These are phyloP conservation scores for Ustilago trichophora DNA, from an alignment of 1,284 basidiomycete species.

Conservation along the genomic window DNA sequence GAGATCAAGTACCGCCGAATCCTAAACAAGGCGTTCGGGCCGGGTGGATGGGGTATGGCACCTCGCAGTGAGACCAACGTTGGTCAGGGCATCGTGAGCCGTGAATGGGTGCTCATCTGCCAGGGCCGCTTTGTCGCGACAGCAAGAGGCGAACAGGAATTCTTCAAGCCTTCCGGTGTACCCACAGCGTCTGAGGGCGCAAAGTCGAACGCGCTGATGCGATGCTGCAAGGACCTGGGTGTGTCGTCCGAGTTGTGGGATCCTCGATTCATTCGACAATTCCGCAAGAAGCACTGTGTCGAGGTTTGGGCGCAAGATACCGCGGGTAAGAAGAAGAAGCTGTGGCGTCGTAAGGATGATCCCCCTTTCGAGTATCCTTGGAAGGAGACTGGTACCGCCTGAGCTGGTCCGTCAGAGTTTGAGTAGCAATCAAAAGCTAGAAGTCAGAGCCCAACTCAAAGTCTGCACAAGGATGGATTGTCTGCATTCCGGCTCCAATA, in stretches of 20 bases:
- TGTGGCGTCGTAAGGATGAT: slow-evolving; percentile 65
- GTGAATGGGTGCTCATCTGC: slow-evolving; percentile 94
- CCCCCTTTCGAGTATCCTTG: slow-evolving; percentile 63
- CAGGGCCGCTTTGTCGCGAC: slow-evolving; percentile 88
- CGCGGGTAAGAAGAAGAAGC: slow-evolving; percentile 76
- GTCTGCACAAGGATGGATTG: too few species aligned
- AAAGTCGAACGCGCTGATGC: slow-evolving; percentile 96
- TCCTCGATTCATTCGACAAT: slow-evolving; percentile 91
- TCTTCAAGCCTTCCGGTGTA: slow-evolving; percentile 89
- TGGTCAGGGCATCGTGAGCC: slow-evolving; percentile 80
- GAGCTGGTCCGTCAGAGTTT: background rate
- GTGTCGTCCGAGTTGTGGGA: slow-evolving; percentile 98
- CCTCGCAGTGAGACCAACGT: slow-evolving; percentile 87
- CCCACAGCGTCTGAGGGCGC: slow-evolving; percentile 93
- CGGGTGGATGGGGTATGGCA: slow-evolving; percentile 95
- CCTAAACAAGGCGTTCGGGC: slow-evolving; percentile 92
- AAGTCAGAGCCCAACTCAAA: too few species aligned
- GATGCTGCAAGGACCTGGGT: slow-evolving; percentile 96
- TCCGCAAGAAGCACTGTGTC: slow-evolving; percentile 83
- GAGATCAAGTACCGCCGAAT: slow-evolving; percentile 98
- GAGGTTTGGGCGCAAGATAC: slow-evolving; percentile 80
- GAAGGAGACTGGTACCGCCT: slow-evolving; percentile 60
- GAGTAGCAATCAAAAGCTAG: too few species aligned
- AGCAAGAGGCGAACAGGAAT: slow-evolving; percentile 94
- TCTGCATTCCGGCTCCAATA: too few species aligned